Percentiles rank a stretch among this genome's conserved stretches.
Conservation (phyloP, 495 filamentous ascomycete species). For the Aspergillus asperescens region DNA sequence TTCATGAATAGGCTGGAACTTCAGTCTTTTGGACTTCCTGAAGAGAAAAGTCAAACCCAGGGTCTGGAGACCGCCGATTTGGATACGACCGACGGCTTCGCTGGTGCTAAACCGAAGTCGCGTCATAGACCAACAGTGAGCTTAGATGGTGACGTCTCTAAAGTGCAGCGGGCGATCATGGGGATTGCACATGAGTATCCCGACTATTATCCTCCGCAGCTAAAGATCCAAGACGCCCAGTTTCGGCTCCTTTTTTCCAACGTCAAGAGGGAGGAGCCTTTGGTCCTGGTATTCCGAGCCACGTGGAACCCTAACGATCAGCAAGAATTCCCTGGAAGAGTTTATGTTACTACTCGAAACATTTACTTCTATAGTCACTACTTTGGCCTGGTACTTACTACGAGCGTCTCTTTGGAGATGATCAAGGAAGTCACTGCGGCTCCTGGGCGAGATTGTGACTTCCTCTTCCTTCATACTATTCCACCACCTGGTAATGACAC, state of each 20-base stretch:
- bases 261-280: slow-evolving; percentile 64
- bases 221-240: slow-evolving; percentile 86
- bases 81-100: slow-evolving; percentile 14
- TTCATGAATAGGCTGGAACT: slow-evolving; percentile 61
- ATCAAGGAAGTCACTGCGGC: slow-evolving; percentile 87
- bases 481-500: slow-evolving; percentile 53
- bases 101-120: slow-evolving; percentile 10
- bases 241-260: slow-evolving; percentile 87
- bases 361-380: slow-evolving; percentile 97
- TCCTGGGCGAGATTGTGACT: slow-evolving; percentile 85
- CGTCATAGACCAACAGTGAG: slow-evolving; percentile 78
- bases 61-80: slow-evolving; percentile 24
- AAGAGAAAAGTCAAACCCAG: slow-evolving; percentile 34
- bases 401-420: slow-evolving; percentile 62
- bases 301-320: slow-evolving; percentile 71
- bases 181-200: slow-evolving; percentile 59
- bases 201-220: slow-evolving; percentile 71
- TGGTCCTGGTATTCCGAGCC: slow-evolving; percentile 73
- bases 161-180: slow-evolving; percentile 38
- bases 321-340: slow-evolving; percentile 79
- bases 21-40: slow-evolving; percentile 45
- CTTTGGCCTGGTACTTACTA: slow-evolving; percentile 83
- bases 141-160: slow-evolving; percentile 56
- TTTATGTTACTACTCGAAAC: slow-evolving; percentile 78
- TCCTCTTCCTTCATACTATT: slow-evolving; percentile 81